Conservation (phyloP, 2,329 filamentous ascomycete genomes). For the Pseudocercospora eumusae region DNA sequence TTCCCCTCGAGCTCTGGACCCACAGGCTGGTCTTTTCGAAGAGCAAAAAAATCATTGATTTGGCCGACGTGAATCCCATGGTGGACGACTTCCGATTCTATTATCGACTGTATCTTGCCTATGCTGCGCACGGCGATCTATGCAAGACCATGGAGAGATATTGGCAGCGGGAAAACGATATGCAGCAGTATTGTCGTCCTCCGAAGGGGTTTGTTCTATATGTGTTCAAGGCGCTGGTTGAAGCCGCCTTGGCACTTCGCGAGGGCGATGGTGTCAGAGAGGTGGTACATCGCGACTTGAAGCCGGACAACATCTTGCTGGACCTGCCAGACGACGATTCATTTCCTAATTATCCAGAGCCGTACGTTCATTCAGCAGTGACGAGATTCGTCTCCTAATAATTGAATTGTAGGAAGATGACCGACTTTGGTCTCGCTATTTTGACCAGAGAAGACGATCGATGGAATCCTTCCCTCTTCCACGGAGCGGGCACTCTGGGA, state of each 20-base stretch:
- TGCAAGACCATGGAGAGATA: background rate
- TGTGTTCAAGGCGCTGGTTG: slow-evolving; percentile 18
- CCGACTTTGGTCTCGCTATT: slow-evolving; percentile 27
- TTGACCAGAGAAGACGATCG: slow-evolving; percentile 19
- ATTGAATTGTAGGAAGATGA: slow-evolving; percentile 13
- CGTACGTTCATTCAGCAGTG: background rate
- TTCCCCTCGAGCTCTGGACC: slow-evolving; percentile 13
- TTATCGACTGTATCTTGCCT: slow-evolving; percentile 16
- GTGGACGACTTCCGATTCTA: background rate
- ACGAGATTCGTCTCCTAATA: background rate
- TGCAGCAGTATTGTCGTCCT: background rate
- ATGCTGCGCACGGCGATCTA: slow-evolving; percentile 15
- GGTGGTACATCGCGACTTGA: slow-evolving; percentile 31
- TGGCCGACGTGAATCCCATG: background rate
- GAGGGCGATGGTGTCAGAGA: slow-evolving; percentile 13
- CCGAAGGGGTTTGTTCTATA: slow-evolving; percentile 17
- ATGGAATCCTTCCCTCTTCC: slow-evolving; percentile 19
- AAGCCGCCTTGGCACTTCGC: slow-evolving; percentile 17
- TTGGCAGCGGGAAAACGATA: background rate
- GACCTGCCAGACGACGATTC: slow-evolving; percentile 6
- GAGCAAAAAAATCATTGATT: background rate
- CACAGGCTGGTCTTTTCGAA: slow-evolving; percentile 5
- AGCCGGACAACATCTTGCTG: slow-evolving; percentile 29
- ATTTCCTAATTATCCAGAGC: slow-evolving; percentile 14
- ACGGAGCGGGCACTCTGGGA: slow-evolving; percentile 17